phyloP scores from a whole-genome alignment of 225 moss, liverwort and hornwort species.

The Anthoceros angustus region DNA sequence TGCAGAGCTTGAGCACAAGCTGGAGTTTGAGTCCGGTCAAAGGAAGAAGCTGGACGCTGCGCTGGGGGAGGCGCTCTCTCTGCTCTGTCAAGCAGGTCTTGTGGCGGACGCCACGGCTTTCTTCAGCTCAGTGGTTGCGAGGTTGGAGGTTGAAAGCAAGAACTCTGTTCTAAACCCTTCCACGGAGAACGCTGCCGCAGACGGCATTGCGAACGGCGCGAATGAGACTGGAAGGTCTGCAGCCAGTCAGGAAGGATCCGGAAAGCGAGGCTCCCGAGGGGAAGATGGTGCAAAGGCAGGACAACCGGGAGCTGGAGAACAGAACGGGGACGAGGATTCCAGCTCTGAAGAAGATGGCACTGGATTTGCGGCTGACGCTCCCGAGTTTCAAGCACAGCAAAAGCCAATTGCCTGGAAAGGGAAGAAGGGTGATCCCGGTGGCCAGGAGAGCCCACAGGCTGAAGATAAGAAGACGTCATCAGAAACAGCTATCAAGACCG shows the following conservation, averaged over 20 bases:
- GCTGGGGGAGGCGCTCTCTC: conserved; percentile 32
- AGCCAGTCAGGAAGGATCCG: not conserved
- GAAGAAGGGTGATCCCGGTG: not conserved
- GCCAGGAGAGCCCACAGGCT: not conserved
- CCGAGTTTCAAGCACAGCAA: conserved; percentile 1
- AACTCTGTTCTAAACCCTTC: not conserved
- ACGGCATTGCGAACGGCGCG: too few relatives aligned
- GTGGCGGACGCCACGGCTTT: not conserved
- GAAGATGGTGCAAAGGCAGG: not conserved
- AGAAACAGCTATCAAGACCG: not conserved
- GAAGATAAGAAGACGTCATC: not conserved
- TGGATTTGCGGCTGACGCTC: not conserved
- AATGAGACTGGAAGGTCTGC: not conserved
- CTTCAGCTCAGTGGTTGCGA: not conserved
- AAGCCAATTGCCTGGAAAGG: conserved; percentile 2
- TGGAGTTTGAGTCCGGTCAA: conserved; percentile 45
- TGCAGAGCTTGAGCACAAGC: conserved; percentile 50
- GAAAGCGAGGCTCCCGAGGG: not conserved
- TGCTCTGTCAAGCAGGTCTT: conserved; percentile 20
- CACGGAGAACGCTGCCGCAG: too few relatives aligned
- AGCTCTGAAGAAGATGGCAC: not conserved
- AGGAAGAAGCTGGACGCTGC: conserved; percentile 31
- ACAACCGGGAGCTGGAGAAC: not conserved
- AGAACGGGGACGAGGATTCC: not conserved
- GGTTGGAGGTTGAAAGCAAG: not conserved